Evolutionary conservation across 208 protist genomes (phyloP).

Genomic region (Leishmania arabica): DNA sequence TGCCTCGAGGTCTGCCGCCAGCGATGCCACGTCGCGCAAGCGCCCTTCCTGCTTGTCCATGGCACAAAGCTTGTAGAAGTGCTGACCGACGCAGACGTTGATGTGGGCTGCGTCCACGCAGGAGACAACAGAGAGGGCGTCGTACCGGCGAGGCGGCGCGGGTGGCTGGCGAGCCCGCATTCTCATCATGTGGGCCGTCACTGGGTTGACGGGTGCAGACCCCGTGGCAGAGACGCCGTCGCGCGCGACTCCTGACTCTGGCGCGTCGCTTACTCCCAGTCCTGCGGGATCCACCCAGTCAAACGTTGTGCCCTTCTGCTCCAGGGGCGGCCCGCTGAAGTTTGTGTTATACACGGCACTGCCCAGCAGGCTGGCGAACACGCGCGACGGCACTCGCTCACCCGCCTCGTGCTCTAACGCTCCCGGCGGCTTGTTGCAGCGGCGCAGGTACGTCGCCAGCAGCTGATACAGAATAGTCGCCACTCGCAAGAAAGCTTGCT

Average conservation of each 20-base stretch:
- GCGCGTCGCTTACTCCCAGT: neutral
- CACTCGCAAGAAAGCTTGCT: neutral
- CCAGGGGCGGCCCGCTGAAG: constrained; percentile 28
- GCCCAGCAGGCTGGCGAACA: constrained; percentile 23
- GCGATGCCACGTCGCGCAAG: constrained; percentile 19
- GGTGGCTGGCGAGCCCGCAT: neutral
- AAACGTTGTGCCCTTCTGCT: constrained; percentile 38
- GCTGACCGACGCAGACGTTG: constrained; percentile 69
- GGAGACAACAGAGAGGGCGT: constrained; percentile 22
- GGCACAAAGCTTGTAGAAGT: constrained; percentile 74
- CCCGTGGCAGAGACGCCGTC: neutral
- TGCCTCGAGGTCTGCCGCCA: constrained; percentile 27
- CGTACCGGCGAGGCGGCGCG: constrained; percentile 18
- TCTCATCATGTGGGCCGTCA: neutral
- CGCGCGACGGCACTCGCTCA: constrained; percentile 12
- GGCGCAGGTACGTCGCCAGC: constrained; percentile 18
- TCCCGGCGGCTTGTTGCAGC: constrained; percentile 13
- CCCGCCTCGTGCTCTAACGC: neutral
- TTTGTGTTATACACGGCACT: constrained; percentile 29
- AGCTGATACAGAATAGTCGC: constrained; percentile 19
- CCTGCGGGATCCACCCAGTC: neutral
- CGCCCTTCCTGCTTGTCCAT: constrained; percentile 38
- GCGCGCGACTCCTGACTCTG: too few relatives aligned
- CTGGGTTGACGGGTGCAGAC: neutral
- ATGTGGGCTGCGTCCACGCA: constrained; percentile 47